Evolutionary conservation across 352 stramenopile species (phyloP).

Genomic region (Pythium rishiriense): DNA sequence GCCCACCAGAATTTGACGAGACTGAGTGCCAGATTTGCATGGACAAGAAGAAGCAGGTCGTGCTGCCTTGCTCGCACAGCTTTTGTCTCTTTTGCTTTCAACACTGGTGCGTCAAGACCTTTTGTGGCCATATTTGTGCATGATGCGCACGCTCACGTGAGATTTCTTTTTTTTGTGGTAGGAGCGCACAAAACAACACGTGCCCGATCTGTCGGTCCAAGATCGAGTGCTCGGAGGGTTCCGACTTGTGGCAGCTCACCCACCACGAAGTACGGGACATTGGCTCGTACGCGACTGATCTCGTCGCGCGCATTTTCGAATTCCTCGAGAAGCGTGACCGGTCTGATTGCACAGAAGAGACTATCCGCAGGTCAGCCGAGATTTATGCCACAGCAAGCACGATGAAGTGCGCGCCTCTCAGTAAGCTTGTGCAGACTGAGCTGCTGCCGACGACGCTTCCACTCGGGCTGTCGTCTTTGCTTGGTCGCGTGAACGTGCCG

Average conservation of each 20-base stretch:
- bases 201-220: conserved; percentile 75
- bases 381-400: conserved; percentile 44
- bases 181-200: conserved; percentile 75
- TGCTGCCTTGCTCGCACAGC: conserved; percentile 70
- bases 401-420: conserved; percentile 51
- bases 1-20: conserved; percentile 63
- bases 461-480: conserved; percentile 48
- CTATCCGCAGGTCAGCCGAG: conserved; percentile 51
- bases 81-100: conserved; percentile 81
- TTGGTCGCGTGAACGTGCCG: conserved; percentile 36
- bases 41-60: conserved; percentile 83
- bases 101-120: conserved; percentile 64
- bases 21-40: conserved; percentile 85
- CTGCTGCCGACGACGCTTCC: conserved; percentile 53
- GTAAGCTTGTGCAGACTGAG: conserved; percentile 54
- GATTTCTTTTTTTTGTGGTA: conserved; percentile 8
- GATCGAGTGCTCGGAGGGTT: conserved; percentile 75
- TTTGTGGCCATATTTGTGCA: too few relatives aligned
- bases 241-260: conserved; percentile 73
- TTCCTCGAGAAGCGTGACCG: conserved; percentile 68
- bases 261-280: conserved; percentile 73
- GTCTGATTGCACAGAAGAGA: conserved; percentile 40
- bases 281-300: conserved; percentile 71
- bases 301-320: conserved; percentile 78
- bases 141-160: neutral